phyloP scores from a whole-genome alignment of 2,329 filamentous ascomycete genomes.

The Aspergillus hortae region DNA sequence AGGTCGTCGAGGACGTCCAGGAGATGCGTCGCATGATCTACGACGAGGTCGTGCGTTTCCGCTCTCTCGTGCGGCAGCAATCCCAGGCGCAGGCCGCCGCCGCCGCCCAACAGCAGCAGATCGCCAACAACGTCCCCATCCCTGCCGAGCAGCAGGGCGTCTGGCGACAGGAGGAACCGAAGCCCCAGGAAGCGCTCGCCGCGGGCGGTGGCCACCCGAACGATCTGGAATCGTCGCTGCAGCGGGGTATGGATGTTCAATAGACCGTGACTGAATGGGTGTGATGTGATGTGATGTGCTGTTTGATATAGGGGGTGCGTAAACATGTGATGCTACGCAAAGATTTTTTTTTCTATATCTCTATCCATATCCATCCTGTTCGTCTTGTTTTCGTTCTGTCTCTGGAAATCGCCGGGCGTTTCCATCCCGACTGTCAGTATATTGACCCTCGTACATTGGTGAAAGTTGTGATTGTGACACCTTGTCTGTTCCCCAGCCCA shows the following conservation, averaged over 20 bases:
- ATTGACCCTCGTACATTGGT: too few species aligned
- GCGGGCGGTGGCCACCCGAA: constrained; percentile 41
- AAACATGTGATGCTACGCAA: background rate
- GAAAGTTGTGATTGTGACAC: too few species aligned
- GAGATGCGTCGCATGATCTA: constrained; percentile 98
- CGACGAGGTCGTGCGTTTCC: constrained; percentile 87
- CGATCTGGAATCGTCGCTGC: constrained; percentile 50
- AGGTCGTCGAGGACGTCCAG: constrained; percentile 89
- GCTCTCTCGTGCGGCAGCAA: constrained; percentile 56
- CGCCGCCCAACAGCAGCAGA: constrained; percentile 38
- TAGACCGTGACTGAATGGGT: constrained; percentile 2
- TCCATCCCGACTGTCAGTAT: background rate
- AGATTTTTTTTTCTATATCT: background rate
- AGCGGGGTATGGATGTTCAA: constrained; percentile 55
- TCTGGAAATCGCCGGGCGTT: constrained; percentile 12
- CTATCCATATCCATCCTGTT: background rate
- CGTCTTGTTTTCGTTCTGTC: background rate
- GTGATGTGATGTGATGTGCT: constrained; percentile 4
- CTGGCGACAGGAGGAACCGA: constrained; percentile 58
- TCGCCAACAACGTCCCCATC: constrained; percentile 54
- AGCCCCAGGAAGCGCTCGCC: constrained; percentile 54
- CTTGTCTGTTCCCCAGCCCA: too few species aligned
- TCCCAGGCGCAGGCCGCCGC: constrained; percentile 40
- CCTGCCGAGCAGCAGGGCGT: constrained; percentile 56
- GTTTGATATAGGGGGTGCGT: background rate